Evolutionary conservation across 129 eudicot species (phyloP), one percentile per base, ranked within the genome.

Genomic region (Flaveria robusta): DNA sequence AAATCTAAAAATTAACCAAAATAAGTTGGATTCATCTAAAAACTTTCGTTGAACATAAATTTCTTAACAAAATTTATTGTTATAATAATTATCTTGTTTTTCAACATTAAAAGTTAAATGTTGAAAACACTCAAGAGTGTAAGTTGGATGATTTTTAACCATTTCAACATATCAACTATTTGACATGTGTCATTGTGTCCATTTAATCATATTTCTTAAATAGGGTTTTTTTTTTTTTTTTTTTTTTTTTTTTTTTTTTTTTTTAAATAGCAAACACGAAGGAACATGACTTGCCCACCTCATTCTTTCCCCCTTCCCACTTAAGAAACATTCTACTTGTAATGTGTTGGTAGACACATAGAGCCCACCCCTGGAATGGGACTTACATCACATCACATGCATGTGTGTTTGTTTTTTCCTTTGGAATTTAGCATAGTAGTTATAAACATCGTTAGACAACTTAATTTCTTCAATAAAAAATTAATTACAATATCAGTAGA

Each of bases 311-410:
- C 64, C 66, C 27, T 60, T 37, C 19, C 39, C 66, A 60, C 66
- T 24, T 8, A 20, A 3, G 39, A 26, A 60, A 60, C 37, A 60
- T 60, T 58, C 39, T 26, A 9, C 39, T 60, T 26, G 39, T 60
- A 24, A 24, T 26, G 39, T 60, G 39, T 60, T 60, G 41, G 66
- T 59, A 11, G 66, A 24, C 66, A 60, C 10, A 60, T 13, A 60
- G 41, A 60, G 41, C 39, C 66, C 66, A 60, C 66, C 39, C 39
- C 66, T 26, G 13, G 39, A 26, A 26, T 60, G 66, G 66, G 18
- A 18, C 19, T 60, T 24, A 26, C 41, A 60, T 60, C 66, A 26
- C 66, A 60, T 60, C 64, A 60, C 41, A 60, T 60, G 66, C 37
- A 59, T 59, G 66, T 24, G 1, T 60, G 42, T 60, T 60, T 47